Percentiles rank a stretch among this genome's conserved stretches.
Conservation (phyloP, 2,329 filamentous ascomycete species). For the Myriosclerotinia curreyana region DNA sequence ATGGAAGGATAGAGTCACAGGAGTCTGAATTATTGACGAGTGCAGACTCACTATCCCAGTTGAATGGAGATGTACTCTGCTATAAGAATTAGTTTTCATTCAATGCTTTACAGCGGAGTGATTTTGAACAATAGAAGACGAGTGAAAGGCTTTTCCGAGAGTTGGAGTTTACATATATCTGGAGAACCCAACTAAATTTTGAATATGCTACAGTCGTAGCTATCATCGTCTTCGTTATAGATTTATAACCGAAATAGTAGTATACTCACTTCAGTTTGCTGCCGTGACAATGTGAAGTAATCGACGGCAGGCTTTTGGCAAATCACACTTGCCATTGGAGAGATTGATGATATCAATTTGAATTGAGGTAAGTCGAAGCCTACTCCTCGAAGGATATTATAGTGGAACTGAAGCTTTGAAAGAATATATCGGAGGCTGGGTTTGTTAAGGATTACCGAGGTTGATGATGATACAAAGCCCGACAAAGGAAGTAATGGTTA, state of each 20-base stretch:
- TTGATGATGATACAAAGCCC: constrained; percentile 5
- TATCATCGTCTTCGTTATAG: not conserved
- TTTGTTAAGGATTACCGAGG: constrained; percentile 14
- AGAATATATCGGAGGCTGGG: constrained; percentile 7
- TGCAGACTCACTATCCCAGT: constrained; percentile 32
- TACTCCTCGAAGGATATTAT: constrained; percentile 13
- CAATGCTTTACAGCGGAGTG: constrained; percentile 1
- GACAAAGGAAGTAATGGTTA: constrained; percentile 18
- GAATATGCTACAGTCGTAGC: not conserved
- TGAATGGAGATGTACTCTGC: constrained; percentile 25
- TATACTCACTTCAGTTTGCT: constrained; percentile 30
- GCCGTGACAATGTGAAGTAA: constrained; percentile 27
- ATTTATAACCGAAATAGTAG: not conserved
- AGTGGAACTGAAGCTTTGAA: constrained; percentile 7
- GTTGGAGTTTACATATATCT: not conserved
- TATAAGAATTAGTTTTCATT: not conserved
- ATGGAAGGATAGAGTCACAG: constrained; percentile 34
- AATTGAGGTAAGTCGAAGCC: constrained; percentile 19
- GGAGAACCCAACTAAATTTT: not conserved
- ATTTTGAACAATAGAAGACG: too few species aligned
- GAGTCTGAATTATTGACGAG: constrained; percentile 31
- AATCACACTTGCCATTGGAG: constrained; percentile 26
- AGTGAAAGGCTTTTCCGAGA: not conserved
- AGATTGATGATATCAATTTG: constrained; percentile 5
- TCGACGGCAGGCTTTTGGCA: constrained; percentile 28